Base-by-base conservation (phyloP, 495 filamentous ascomycete genomes). In the Echria macrotheca region DNA sequence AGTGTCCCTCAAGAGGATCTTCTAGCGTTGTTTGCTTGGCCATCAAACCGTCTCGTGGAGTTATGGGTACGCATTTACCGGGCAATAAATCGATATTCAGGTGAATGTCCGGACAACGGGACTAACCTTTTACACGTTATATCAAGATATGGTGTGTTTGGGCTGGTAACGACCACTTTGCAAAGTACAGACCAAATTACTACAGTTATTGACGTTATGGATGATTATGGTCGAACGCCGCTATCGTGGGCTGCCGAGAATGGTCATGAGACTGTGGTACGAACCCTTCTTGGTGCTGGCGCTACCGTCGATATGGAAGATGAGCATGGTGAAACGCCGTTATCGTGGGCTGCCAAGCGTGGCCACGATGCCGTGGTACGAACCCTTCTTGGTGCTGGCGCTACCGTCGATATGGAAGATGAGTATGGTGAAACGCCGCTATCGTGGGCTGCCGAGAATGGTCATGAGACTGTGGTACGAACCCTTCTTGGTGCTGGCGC, bases 1-100 rank as follows among this genome's bases (percentile, higher is more conserved):
- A 42, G 23, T 29, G 22, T 53, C 19, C 18, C 41, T 38, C 50
- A 50, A 38, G 31, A 42, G 1, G 33, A 57, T 26, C 33, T 57
- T 43, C 19, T 54, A 4, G 19, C 33, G 19, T 19, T 50, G 26
- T 19, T 50, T 35, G 5, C 5, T 24, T 47, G 43, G 50, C 50
- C 43, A 24, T 53, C 50, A 23, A 40, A 33, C 11, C 9, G n/a
- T 40, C 14, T 47, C 15, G 10, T 53, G 14, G 22, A 25, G 3
- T 32, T 22, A 21, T 53, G 50, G 50, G 18, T 35, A n/a, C 32
- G 25, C 4, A 26, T 33, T 42, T 47, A 28, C 50, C 4, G 23
- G 17, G 18, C 15, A 31, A 4, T 41, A 2, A 15, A 32, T 18
- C 5, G 5, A 22, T 39, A 15, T n/a, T 35, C 50, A 6, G 1